Evolutionary conservation across 768 basidiomycete genomes (phyloP).

Genomic region (Lentinula aciculospora): DNA sequence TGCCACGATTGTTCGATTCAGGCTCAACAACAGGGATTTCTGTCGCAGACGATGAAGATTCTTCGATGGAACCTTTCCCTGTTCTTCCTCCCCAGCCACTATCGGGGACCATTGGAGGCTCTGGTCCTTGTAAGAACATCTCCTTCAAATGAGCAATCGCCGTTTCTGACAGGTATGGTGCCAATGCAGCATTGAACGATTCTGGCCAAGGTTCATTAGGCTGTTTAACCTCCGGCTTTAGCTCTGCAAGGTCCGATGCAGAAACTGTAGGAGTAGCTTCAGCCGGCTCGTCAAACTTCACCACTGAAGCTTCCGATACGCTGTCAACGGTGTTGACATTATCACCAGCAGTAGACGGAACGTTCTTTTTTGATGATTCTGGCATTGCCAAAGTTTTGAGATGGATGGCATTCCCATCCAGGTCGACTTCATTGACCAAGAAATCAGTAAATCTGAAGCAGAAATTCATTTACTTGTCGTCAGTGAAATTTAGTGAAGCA

Average conservation of each 20-base stretch:
- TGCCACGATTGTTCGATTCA: conserved; percentile 22
- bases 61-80: conserved; percentile 24
- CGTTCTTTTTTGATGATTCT: conserved; percentile 41
- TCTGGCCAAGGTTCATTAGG: conserved; percentile 59
- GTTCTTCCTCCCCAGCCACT: conserved; percentile 63
- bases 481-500: conserved; percentile 20
- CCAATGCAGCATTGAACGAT: conserved; percentile 46
- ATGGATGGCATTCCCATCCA: conserved; percentile 74
- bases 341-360: conserved; percentile 11
- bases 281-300: background rate
- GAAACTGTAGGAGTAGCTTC: conserved; percentile 13
- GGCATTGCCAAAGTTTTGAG: conserved; percentile 77
- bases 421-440: conserved; percentile 86
- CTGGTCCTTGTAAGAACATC: conserved; percentile 77
- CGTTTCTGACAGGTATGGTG: conserved; percentile 58
- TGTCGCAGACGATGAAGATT: conserved; percentile 15
- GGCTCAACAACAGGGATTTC: conserved; percentile 17
- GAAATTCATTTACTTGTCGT: conserved; percentile 5
- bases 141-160: conserved; percentile 59
- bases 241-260: conserved; percentile 2
- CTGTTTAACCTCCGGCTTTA: conserved; percentile 10
- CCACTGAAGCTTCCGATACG: background rate
- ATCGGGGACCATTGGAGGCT: conserved; percentile 70
- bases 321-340: background rate
- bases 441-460: conserved; percentile 89